Base-by-base conservation (phyloP, 106 monocot genomes). In the Platanthera guangdongensis region DNA sequence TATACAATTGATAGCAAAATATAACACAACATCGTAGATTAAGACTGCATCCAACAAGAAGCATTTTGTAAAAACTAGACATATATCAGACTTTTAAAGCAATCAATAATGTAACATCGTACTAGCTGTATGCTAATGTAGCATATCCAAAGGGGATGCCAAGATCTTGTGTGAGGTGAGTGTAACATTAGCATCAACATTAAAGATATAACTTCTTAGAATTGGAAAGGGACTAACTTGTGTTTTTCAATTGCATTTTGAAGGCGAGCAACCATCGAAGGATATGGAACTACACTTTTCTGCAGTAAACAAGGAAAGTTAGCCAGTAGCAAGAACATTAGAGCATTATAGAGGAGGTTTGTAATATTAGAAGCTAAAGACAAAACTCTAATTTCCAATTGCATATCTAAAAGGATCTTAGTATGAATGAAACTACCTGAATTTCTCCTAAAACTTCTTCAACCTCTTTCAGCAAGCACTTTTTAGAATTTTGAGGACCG, bases 241-340 rank as follows among this genome's bases (percentile, higher is more conserved):
- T 92, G 92, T 65, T 83, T 87, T 57, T 74, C 69, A 18, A 87
- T 85, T 57, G 89, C 82, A 80, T 81, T 64, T 81, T 82, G 84
- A 81, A 92, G 87, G 12, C 74, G 74, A 77, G 71, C 72, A 80
- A 79, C 81, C 75, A 92, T 80, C 71, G 81, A 25, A 49, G 89
- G 87, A 82, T 79, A 89, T 22, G 82, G 68, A 67, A 87, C 75
- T 47, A 39, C 50, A 79, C 52, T 48, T 63, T 78, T 80, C 92
- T 92, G 92, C 79, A 86, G 70, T 47, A 11, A 4, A 52, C 57
- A 80, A 52, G 46, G 51, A 16, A 13, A 65, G 64, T 79, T 79
- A 73, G 72, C 10, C 45, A 10, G 71, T 53, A 74, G 68, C 28
- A 64, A 64, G 64, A 64, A n/a, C 28, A 9, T 64, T 4, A 14